Percentiles rank a stretch among this genome's conserved stretches.
Conservation (phyloP, 1,139 yeast species). For the Hemisphaericaspora xylanilytica region DNA sequence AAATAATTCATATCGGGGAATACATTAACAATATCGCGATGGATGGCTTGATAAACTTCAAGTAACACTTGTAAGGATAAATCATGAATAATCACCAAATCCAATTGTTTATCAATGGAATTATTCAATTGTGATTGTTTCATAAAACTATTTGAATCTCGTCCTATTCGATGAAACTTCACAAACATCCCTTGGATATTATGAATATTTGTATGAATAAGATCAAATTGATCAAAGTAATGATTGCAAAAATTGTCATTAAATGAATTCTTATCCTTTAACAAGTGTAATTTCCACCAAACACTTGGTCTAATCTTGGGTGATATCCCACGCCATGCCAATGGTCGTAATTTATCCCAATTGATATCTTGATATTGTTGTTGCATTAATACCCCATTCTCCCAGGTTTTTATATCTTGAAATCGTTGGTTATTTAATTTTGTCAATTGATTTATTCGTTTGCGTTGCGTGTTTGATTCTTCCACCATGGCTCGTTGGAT, state of each 20-base stretch:
- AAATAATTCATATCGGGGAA: slow-evolving; percentile 48
- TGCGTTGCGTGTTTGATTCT: slow-evolving; percentile 35
- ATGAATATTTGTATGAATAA: slow-evolving; percentile 2
- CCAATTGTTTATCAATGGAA: slow-evolving; percentile 3
- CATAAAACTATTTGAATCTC: background rate
- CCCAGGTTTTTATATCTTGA: slow-evolving; percentile 47
- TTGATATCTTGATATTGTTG: slow-evolving; percentile 30
- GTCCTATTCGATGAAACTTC: background rate
- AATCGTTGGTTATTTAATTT: slow-evolving; percentile 26
- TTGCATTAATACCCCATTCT: slow-evolving; percentile 13
- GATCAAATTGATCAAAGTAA: slow-evolving; percentile 18
- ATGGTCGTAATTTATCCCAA: slow-evolving; percentile 11
- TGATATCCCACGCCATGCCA: slow-evolving; percentile 72
- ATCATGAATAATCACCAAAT: slow-evolving; percentile 5
- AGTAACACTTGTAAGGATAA: background rate
- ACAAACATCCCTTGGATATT: background rate
- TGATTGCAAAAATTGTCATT: slow-evolving; percentile 18
- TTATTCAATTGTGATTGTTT: slow-evolving; percentile 2
- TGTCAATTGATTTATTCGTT: slow-evolving; percentile 26
- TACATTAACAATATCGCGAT: slow-evolving; percentile 26
- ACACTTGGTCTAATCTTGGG: slow-evolving; percentile 41
- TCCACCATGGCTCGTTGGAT: slow-evolving; percentile 45
- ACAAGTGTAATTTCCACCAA: slow-evolving; percentile 45
- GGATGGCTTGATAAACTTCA: slow-evolving; percentile 12
- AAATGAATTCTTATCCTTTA: slow-evolving; percentile 22